phyloP scores from a whole-genome alignment of 768 basidiomycete genomes.

The Pisolithus marmoratus region DNA sequence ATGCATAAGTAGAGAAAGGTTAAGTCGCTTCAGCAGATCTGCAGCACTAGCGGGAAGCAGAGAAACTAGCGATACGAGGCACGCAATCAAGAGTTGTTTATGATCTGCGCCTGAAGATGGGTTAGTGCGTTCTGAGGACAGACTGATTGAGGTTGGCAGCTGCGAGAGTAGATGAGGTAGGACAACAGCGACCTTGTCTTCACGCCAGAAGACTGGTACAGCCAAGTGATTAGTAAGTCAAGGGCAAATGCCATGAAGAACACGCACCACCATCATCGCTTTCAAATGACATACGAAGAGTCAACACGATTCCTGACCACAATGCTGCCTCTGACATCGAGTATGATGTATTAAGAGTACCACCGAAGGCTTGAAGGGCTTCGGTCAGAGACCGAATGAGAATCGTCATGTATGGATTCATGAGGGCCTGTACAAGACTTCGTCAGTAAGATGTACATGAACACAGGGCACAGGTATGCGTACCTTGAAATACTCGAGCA shows the following conservation, averaged over 20 bases:
- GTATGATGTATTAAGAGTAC: slow-evolving; percentile 16
- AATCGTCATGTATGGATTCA: slow-evolving; percentile 88
- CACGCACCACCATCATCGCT: slow-evolving; percentile 76
- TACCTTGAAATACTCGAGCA: slow-evolving; percentile 89
- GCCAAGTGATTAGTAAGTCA: neutral
- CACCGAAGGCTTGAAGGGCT: slow-evolving; percentile 47
- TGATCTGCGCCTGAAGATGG: slow-evolving; percentile 4
- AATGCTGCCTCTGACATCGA: slow-evolving; percentile 36
- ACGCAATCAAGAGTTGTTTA: slow-evolving; percentile 8
- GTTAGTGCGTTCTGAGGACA: slow-evolving; percentile 7
- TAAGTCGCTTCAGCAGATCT: slow-evolving; percentile 67
- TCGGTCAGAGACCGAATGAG: slow-evolving; percentile 63
- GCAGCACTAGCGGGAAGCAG: slow-evolving; percentile 15
- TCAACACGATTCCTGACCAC: slow-evolving; percentile 59
- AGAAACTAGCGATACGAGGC: slow-evolving; percentile 13
- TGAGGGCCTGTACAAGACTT: slow-evolving; percentile 52
- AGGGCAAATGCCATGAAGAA: neutral
- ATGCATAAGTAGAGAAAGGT: slow-evolving; percentile 80
- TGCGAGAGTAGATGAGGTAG: slow-evolving; percentile 59
- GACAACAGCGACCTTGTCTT: slow-evolving; percentile 67
- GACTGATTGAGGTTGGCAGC: slow-evolving; percentile 43
- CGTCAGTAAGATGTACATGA: neutral
- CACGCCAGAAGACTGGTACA: slow-evolving; percentile 79
- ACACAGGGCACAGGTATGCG: slow-evolving; percentile 4
- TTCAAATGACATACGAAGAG: slow-evolving; percentile 62